Evolutionary conservation across 106 monocot genomes (phyloP), one percentile per base, ranked within the genome.

Genomic region (Dendrobium huoshanense): DNA sequence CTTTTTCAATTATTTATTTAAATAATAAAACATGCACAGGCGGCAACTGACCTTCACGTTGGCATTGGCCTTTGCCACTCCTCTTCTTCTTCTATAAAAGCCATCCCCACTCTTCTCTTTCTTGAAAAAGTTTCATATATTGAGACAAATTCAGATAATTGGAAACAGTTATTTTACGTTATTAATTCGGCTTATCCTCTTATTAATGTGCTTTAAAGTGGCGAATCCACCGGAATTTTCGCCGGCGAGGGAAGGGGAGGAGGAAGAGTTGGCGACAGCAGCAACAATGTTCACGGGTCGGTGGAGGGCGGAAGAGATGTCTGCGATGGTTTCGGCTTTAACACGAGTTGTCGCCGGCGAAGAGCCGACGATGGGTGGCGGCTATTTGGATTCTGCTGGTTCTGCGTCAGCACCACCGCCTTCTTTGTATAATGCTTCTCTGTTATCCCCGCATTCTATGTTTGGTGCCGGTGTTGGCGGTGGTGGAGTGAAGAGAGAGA

Each of bases 251-350:
- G 83, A 72, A 7, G 54, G 18, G 20, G 83, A 73, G 25, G 19
- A 17, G 7, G 25, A 15, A 11, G 48, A 37, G 22, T 24, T 20
- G 75, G 25, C 18, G 10, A 15, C 67, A 1, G 13, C 0, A 51
- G 6, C 27, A 22, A 4, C 48, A 2, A 72, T 77, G 76, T 42
- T 82, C 29, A 79, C 81, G 31, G 19, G 24, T 29, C 67, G 33
- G 25, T 55, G 75, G 3, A 49, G 18, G 48, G 75, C 44, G 10
- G 78, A 72, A 33, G 87, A 87, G 82, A 75, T 81, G 76, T 84
- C 84, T 15, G 82, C 65, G 16, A 87, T 87, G 79, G 87, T 87
- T 33, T 79, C 78, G 55, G 84, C 84, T n/a, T 49, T 87, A 79
- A 84, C 75, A 4, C 75, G 68, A 6, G 87, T 87, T 18, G 72